Evolutionary conservation across 495 filamentous ascomycete species (phyloP), one percentile per base, ranked within the genome.

Genomic region (Penicillium herquei): DNA sequence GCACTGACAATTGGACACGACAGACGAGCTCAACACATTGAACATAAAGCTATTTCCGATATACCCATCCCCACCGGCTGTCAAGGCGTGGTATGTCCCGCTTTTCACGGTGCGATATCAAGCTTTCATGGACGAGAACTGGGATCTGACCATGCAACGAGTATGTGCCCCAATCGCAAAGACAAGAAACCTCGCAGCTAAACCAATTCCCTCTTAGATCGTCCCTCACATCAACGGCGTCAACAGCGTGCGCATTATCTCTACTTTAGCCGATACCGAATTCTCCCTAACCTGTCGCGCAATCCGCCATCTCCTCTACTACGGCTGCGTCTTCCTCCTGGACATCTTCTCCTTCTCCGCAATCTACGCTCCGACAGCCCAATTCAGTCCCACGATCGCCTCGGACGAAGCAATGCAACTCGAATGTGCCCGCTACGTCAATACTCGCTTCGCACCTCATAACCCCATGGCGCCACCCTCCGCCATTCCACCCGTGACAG

Each of bases 41-140:
- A 96, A 96, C 71, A 89, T 98, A 79, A 96, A 96, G 69, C 83
- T 96, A 46, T 96, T 96, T 72, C 91, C 90, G 0, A 83, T 87
- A 47, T 91, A 92, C 62, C 80, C 85, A 2, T 82, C 84, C 7
- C 92, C 93, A 0, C 85, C 92, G 0, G 78, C 83, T 7, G 84
- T 97, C 53, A 85, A 85, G 59, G 78, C 89, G 7, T 95, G 87
- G 85, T 89, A 96, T 63, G 95, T 98, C 9, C 94, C 94, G 11
- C 81, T 98, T 13, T 86, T 89, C 58, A 96, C 91, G 58, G 87
- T 95, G 55, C 87, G 88, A 42, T 87, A 94, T 34, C 77, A 84
- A 17, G 75, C 83, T 40, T 79, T 86, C 37, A 86, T 92, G 65
- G 89, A 95, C 68, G 86, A 87, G 48, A 92, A 89, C 49, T 96